Evolutionary conservation across 2,329 filamentous ascomycete genomes (phyloP), one percentile per base, ranked within the genome.

Genomic region (Fusarium nisikadoi): DNA sequence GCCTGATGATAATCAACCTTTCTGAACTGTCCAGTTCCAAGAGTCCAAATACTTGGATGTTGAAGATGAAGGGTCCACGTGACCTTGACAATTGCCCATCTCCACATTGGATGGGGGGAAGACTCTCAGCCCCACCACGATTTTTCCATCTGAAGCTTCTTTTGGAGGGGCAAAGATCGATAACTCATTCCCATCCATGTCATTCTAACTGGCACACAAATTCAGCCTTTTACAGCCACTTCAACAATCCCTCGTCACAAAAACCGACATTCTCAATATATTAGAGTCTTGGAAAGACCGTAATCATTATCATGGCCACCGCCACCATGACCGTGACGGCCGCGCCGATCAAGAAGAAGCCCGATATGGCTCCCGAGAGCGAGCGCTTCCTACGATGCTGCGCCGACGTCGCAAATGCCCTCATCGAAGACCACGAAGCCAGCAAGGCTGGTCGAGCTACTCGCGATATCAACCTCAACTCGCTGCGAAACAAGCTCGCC

Each of bases 301-400:
- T 6, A 9, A 8, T 29, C n/a, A 11, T 14, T 58, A 73, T 53
- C 60, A 85, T 84, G 83, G 81, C 80, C 54, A 85, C 83, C 58
- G 83, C 80, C 70, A 94, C 94, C 86, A 91, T 92, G 61, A 86
- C 84, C 31, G 77, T 92, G 86, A 91, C 92, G 50, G 84, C 83
- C 70, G 86, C 82, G 69, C 90, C 93, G 86, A 90, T 92, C 43
- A 84, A 89, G 79, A 92, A 90, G 76, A 96, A 94, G 82, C 81
- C 88, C 75, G 94, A 95, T 76, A 87, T 97, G 17, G 89, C 94
- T 5, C 94, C 96, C 31, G 96, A 99, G 83, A 97, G 95, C 83
- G 96, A 99, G 84, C 91, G 96, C 57, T 98, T 93, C 81, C 89
- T 98, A 82, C 90, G 94, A 81, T 96, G 94, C 76, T 99, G 97